Evolutionary conservation across 2,329 filamentous ascomycete genomes (phyloP), one percentile per base, ranked within the genome.

Genomic region (Sporothrix variecibatus): DNA sequence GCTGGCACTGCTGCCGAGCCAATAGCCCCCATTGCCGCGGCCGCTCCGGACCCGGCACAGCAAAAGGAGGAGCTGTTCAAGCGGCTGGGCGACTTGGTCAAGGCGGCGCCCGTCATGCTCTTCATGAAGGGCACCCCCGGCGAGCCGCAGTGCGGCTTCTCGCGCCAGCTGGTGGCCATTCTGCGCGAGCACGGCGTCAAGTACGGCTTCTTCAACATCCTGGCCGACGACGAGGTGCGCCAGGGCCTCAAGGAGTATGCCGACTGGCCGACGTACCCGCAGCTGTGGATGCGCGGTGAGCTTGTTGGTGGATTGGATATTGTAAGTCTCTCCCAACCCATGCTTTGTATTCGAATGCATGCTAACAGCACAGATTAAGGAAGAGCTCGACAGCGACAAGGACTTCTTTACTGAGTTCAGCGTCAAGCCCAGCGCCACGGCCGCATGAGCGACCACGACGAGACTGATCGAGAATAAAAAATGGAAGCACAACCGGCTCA

Each of bases 41-140:
- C 84, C 72, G 80, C 79, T 12, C 77, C 80, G 15, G 87, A 90
- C 75, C 86, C 85, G 8, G 87, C 84, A 73, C 87, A 90, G 82
- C 87, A 88, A 69, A 95, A 95, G 84, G 94, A 98, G 82, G 94
- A 97, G 77, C 85, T 99, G 72, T 91, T 94, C 82, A 91, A 92
- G 82, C 88, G 95, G 43, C 86, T 99, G 51, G 88, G 84, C 26
- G 93, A 97, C 78, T 87, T 99, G 49, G 95, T 98, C 78, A 97
- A 95, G 85, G 96, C 96, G 5, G 95, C 96, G 43, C 94, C 95
- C 0, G 95, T 99, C 43, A 99, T 99, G 96, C 87, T 99, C 38
- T 99, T 99, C 87, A 99, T 99, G 96, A 99, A 99, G 87, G 96
- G 96, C 75, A 98, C 96, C 0, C 96, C 96, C 74, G 95, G 98